Evolutionary conservation across 2,329 filamentous ascomycete species (phyloP).

Genomic region (Elsinoe ampelina): DNA sequence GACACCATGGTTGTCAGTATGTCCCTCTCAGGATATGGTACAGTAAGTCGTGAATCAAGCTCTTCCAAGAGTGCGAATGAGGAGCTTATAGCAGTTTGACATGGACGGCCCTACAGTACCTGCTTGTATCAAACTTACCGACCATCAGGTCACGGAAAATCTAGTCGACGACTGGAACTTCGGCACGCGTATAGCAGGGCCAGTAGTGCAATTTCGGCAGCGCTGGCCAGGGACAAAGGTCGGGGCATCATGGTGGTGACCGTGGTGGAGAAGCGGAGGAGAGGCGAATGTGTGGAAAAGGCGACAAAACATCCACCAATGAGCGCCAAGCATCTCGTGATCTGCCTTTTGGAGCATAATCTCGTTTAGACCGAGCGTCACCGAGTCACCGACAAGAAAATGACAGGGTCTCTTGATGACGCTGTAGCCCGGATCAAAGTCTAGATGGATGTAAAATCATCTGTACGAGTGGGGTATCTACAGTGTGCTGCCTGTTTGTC

Average conservation of each 20-base stretch:
- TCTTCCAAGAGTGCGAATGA: constrained; percentile 1
- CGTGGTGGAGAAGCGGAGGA: constrained; percentile 12
- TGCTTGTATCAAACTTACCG: constrained; percentile 11
- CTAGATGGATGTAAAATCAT: background rate
- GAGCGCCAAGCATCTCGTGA: constrained; percentile 5
- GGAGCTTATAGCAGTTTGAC: constrained; percentile 10
- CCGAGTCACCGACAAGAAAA: background rate
- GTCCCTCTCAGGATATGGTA: constrained; percentile 3
- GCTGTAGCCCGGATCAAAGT: background rate
- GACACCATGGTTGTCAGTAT: background rate
- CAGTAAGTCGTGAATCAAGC: background rate
- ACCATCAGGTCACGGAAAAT: constrained; percentile 11
- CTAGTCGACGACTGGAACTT: background rate
- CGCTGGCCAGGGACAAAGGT: background rate
- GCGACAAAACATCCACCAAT: constrained; percentile 15
- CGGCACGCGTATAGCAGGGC: background rate
- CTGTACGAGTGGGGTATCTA: background rate
- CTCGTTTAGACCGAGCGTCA: background rate
- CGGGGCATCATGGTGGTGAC: background rate
- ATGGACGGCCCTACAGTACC: background rate
- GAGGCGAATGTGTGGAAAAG: background rate
- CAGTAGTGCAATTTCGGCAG: background rate
- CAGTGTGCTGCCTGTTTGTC: background rate
- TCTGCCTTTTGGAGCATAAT: background rate
- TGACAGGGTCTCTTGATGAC: background rate